These are phyloP conservation scores for Trichoderma atrobrunneum DNA, from an alignment of 2,329 filamentous ascomycete species.

Conservation along the genomic window DNA sequence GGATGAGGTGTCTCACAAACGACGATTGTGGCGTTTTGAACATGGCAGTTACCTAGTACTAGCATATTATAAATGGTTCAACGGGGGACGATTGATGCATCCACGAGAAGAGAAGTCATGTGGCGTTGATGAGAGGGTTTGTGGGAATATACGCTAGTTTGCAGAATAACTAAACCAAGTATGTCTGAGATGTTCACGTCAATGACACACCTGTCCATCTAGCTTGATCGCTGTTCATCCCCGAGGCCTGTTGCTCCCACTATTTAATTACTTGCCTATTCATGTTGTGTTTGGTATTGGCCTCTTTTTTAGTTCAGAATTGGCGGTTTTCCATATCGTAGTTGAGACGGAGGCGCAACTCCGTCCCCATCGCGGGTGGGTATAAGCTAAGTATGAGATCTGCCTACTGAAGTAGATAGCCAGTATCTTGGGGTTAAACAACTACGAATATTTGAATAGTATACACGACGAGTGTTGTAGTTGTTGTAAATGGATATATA, in stretches of 20 bases:
- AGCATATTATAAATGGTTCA: background rate
- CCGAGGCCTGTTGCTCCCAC: background rate
- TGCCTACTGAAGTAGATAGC: background rate
- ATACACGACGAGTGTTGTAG: background rate
- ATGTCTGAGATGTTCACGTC: background rate
- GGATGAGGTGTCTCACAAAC: background rate
- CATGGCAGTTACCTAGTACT: constrained; percentile 1
- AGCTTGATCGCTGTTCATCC: background rate
- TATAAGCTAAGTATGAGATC: background rate
- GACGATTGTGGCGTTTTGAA: constrained; percentile 6
- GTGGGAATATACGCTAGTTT: background rate
- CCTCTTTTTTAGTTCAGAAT: background rate
- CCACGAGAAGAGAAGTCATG: background rate
- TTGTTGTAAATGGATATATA: background rate
- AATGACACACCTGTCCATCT: background rate
- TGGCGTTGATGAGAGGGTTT: background rate
- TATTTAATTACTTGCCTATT: background rate
- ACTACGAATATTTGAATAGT: background rate
- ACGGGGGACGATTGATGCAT: background rate
- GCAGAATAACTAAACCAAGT: background rate
- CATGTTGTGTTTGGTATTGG: background rate
- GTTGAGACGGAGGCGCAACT: constrained; percentile 22
- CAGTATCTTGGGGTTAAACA: background rate
- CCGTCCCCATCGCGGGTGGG: constrained; percentile 14
- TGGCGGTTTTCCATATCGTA: background rate